Evolutionary conservation across 2,329 filamentous ascomycete species (phyloP), one percentile per base, ranked within the genome.

Genomic region (Chaetothyriales sp.): DNA sequence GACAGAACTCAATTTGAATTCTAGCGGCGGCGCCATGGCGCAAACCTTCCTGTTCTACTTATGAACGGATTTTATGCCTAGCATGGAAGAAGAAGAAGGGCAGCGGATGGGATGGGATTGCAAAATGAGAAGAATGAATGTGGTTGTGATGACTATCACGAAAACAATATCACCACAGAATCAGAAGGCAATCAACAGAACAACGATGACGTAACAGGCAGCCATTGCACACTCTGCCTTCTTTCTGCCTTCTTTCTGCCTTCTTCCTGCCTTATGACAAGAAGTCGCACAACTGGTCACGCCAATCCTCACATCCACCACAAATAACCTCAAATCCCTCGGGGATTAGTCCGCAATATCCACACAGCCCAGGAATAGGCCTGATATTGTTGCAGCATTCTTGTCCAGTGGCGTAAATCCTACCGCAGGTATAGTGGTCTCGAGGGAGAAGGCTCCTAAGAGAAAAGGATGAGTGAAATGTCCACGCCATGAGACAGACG

Each of bases 1-100:
- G 64, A 86, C 84, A 60, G 90, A 88, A 55, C 92, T 94, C 63
- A 98, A 80, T 77, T 90, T 95, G 76, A 55, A 60, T 18, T 55
- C 52, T 43, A 46, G 26, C 47, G 36, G 25, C 18, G 36, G 25
- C 18, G 46, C 39, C 32, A 39, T 39, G 10, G 12, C 15, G 10
- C 32, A 39, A 39, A 39, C 32, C 32, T 39, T 39, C 10, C 32
- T 39, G 32, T 4, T 9, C 32, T 12, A 15, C 32, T 39, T 39
- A 39, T 39, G 32, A 12, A 39, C 10, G 12, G 32, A 5, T 39
- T 5, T 39, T 15, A 39, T 15, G 32, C 32, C 10, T 10, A 39
- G 15, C 32, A 39, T 39, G 32, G 32, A 15, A 39, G 32, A 15
- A 39, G 32, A 15, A 39, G 32, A 15, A 39, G 32, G 32, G 15